Evolutionary conservation across 2,329 filamentous ascomycete species (phyloP).

Genomic region (Penicillium sp.): DNA sequence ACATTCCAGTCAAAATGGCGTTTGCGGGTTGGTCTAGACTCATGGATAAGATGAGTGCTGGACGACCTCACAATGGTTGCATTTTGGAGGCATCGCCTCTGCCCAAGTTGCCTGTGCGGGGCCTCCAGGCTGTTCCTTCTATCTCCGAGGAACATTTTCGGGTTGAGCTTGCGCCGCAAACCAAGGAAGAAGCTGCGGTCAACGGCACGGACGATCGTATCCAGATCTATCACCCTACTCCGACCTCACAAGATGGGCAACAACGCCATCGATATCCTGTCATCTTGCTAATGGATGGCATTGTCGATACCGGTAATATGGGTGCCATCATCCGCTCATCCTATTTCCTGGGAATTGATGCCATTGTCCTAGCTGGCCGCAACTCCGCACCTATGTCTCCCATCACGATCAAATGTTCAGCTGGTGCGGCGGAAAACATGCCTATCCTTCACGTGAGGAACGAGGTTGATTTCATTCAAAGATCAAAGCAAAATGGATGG

Average conservation of each 20-base stretch:
- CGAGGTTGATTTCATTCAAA: constrained; percentile 64
- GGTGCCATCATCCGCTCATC: constrained; percentile 85
- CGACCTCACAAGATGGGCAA: constrained; percentile 5
- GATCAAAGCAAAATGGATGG: constrained; percentile 72
- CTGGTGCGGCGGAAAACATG: constrained; percentile 79
- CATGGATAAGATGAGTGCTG: constrained; percentile 77
- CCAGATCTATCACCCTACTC: constrained; percentile 24
- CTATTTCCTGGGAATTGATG: constrained; percentile 85
- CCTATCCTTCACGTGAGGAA: constrained; percentile 67
- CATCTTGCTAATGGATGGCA: constrained; percentile 44
- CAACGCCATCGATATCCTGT: constrained; percentile 37
- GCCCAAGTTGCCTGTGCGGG: constrained; percentile 64
- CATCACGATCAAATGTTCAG: constrained; percentile 78
- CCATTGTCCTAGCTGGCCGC: constrained; percentile 69
- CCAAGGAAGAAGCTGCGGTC: constrained; percentile 66
- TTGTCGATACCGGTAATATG: constrained; percentile 80
- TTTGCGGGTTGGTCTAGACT: constrained; percentile 60
- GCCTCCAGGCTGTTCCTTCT: constrained; percentile 52
- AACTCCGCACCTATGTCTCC: constrained; percentile 72
- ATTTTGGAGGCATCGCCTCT: constrained; percentile 83
- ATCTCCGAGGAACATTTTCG: constrained; percentile 52
- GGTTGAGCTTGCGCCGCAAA: constrained; percentile 63
- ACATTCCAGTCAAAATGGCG: constrained; percentile 58
- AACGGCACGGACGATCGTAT: constrained; percentile 64
- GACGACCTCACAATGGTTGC: constrained; percentile 84